Conservation (phyloP, 176 grass and related monocot species). For the Typha latifolia region DNA sequence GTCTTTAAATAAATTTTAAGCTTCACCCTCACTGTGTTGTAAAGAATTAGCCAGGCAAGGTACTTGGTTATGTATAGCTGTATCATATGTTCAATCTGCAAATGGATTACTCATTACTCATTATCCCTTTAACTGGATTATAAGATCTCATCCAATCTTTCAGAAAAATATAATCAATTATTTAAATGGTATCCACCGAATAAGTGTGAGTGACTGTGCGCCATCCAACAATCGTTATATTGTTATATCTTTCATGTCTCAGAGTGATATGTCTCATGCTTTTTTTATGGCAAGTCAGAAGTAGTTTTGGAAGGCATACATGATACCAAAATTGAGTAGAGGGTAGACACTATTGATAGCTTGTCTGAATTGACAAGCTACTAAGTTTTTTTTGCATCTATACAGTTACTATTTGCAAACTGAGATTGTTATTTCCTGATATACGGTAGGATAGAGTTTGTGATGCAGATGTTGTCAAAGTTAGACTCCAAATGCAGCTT, state of each 20-base stretch:
- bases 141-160: background rate
- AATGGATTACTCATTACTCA: background rate
- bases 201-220: background rate
- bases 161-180: background rate
- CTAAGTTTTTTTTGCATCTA: background rate
- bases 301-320: background rate
- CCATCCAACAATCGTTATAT: background rate
- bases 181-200: background rate
- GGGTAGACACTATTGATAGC: background rate
- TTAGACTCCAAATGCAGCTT: conserved; percentile 97
- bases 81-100: background rate
- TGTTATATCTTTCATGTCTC: background rate
- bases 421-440: conserved; percentile 15
- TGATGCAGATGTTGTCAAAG: conserved; percentile 96
- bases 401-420: conserved; percentile 8
- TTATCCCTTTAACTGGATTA: background rate
- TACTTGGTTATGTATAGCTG: background rate
- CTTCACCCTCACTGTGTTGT: too few species aligned
- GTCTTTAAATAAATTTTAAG: too few species aligned
- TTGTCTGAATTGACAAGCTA: conserved; percentile 3
- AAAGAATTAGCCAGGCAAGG: too few species aligned
- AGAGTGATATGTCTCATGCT: background rate
- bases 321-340: too few species aligned
- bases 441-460: conserved; percentile 24
- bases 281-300: background rate